Evolutionary conservation across 805 yeast species (phyloP).

Genomic region (Candida krabiensis): DNA sequence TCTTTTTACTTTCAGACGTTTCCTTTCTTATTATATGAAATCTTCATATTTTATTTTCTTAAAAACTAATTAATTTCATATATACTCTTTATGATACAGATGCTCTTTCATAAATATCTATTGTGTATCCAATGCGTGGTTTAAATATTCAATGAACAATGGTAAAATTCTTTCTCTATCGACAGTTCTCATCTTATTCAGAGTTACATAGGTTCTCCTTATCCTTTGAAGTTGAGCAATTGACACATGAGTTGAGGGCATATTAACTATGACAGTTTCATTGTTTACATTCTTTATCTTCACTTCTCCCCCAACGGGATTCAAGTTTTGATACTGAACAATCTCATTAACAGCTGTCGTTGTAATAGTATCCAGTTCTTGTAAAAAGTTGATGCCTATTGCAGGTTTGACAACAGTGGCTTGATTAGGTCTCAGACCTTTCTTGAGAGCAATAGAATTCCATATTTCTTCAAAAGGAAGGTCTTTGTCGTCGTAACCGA

Average conservation of each 20-base stretch:
- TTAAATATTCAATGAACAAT: constrained; percentile 76
- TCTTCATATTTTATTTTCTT: too few species aligned
- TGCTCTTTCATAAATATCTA: not conserved
- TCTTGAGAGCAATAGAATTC: constrained; percentile 57
- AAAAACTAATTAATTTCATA: too few species aligned
- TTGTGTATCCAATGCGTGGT: constrained; percentile 52
- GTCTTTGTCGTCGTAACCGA: constrained; percentile 54
- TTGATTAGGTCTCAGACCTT: constrained; percentile 74
- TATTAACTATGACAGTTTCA: constrained; percentile 42
- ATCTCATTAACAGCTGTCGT: constrained; percentile 61
- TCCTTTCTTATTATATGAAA: not conserved
- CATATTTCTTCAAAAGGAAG: constrained; percentile 69
- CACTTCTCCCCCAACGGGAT: constrained; percentile 48
- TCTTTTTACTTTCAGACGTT: constrained; percentile 2
- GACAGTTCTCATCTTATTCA: constrained; percentile 77
- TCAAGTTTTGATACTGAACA: constrained; percentile 59
- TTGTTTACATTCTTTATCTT: constrained; percentile 37
- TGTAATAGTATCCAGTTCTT: constrained; percentile 73
- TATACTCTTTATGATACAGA: not conserved
- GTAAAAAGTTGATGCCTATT: constrained; percentile 69
- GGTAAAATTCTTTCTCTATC: constrained; percentile 67
- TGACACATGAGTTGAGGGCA: constrained; percentile 62
- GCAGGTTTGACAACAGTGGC: constrained; percentile 86
- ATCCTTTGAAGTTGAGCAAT: constrained; percentile 80
- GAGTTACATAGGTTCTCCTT: constrained; percentile 76